Evolutionary conservation across 2,329 filamentous ascomycete genomes (phyloP), one percentile per base, ranked within the genome.

Genomic region (Fonsecaea nubica): DNA sequence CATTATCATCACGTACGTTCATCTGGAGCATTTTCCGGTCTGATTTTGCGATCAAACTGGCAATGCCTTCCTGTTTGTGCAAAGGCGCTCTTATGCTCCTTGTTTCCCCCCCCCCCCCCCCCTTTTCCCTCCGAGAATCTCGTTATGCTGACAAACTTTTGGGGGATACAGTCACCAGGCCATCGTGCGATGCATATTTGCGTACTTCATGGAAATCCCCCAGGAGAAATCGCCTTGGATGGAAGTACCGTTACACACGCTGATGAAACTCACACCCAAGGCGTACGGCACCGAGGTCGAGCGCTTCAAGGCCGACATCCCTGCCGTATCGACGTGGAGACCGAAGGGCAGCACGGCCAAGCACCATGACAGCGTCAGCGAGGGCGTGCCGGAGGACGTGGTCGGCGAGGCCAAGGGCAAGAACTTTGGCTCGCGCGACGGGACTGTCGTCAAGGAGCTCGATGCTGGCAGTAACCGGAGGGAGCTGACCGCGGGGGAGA

Each of bases 131-230:
- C 25, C 25, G 25, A 25, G 25, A 25, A 25, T 25, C 25, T 3
- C 25, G 25, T 25, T 25, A 25, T 25, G 25, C 25, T 25, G 25
- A 25, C 25, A 25, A 25, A n/a, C 25, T 25, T 3, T 25, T 25
- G 25, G 25, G 25, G 25, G 25, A 5, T 33, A 35, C 38, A 69
- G 68, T 38, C 95, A 99, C 78, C 95, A 99, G 81, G 95, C 95
- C 13, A 94, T 99, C 38, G 84, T 99, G 69, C 89, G 95, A 66
- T 99, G 95, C 83, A 97, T 99, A 74, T 99, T 98, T 76, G 92
- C 95, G 35, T 99, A 99, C 80, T 99, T 98, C 79, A 97, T 97
- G 91, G 96, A 98, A 75, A 92, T 95, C 75, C 90, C 92, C 62
- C 95, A 98, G 79, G 89, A 93, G 73, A 87, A 92, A 80, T 95